Evolutionary conservation across 805 yeast genomes (phyloP).

Genomic region (Cyberlindnera petersonii): DNA sequence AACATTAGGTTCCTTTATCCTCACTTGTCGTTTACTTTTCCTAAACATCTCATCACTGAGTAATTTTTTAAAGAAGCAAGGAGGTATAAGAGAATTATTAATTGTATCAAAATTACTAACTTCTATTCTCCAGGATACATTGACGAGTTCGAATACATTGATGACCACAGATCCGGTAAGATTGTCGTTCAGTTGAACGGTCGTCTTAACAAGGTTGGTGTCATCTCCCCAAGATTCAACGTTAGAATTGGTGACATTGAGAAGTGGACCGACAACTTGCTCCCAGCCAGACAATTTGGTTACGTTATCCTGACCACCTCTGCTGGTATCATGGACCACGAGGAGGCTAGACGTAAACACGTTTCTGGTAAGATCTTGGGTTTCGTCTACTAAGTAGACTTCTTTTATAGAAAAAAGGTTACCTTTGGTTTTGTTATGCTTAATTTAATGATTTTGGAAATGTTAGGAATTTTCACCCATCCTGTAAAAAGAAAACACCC

Average conservation of each 20-base stretch:
- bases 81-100: background rate
- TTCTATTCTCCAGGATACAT: constrained; percentile 48
- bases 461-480: background rate
- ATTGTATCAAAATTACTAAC: constrained; percentile 7
- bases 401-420: background rate
- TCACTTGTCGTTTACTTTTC: constrained; percentile 33
- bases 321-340: constrained; percentile 99
- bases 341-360: constrained; percentile 99
- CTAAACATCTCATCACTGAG: constrained; percentile 26
- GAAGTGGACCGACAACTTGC: constrained; percentile 96
- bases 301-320: constrained; percentile 96
- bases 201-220: constrained; percentile 98
- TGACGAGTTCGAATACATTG: constrained; percentile 97
- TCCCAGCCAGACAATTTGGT: constrained; percentile 99
- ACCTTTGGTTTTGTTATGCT: constrained; percentile 1
- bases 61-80: background rate
- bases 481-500: background rate
- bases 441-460: background rate
- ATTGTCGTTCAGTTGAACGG: constrained; percentile 95
- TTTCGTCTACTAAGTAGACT: constrained; percentile 78
- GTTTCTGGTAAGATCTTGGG: constrained; percentile 98
- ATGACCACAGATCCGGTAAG: constrained; percentile 98
- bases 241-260: constrained; percentile 92
- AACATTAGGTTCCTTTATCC: constrained; percentile 9
- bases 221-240: constrained; percentile 97